These are phyloP conservation scores for Suillus bovinus DNA, from an alignment of 768 basidiomycete species.

Conservation along the genomic window DNA sequence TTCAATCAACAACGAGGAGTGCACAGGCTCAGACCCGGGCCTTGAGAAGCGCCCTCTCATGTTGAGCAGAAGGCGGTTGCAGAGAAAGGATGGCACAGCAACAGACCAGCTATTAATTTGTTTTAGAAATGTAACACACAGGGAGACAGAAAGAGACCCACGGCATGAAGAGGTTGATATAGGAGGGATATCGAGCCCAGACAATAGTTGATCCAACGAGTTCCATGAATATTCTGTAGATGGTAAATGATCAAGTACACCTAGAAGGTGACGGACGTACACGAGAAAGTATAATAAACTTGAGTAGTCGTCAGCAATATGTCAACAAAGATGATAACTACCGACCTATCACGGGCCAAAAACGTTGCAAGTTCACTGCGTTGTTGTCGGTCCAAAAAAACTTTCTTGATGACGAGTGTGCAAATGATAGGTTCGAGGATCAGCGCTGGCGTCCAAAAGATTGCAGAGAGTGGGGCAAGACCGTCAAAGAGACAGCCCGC, in stretches of 20 bases:
- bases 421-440: constrained; percentile 27
- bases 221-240: constrained; percentile 20
- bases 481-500: constrained; percentile 24
- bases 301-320: background rate
- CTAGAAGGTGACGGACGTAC: constrained; percentile 13
- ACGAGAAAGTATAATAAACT: constrained; percentile 25
- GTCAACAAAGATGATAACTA: background rate
- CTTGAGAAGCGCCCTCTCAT: constrained; percentile 19
- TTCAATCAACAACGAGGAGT: background rate
- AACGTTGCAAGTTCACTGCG: constrained; percentile 9
- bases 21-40: background rate
- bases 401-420: constrained; percentile 22
- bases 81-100: constrained; percentile 25
- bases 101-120: constrained; percentile 22
- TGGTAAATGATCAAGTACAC: background rate
- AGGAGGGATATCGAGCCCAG: constrained; percentile 19
- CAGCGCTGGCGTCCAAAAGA: constrained; percentile 27
- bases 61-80: constrained; percentile 24
- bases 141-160: constrained; percentile 13
- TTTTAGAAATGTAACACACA: background rate
- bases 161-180: constrained; percentile 26
- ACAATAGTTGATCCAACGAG: constrained; percentile 20
- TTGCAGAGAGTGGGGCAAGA: constrained; percentile 18
- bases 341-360: constrained; percentile 16
- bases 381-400: constrained; percentile 9